Evolutionary conservation across 2,329 filamentous ascomycete genomes (phyloP).

Genomic region (Hortaea werneckii): DNA sequence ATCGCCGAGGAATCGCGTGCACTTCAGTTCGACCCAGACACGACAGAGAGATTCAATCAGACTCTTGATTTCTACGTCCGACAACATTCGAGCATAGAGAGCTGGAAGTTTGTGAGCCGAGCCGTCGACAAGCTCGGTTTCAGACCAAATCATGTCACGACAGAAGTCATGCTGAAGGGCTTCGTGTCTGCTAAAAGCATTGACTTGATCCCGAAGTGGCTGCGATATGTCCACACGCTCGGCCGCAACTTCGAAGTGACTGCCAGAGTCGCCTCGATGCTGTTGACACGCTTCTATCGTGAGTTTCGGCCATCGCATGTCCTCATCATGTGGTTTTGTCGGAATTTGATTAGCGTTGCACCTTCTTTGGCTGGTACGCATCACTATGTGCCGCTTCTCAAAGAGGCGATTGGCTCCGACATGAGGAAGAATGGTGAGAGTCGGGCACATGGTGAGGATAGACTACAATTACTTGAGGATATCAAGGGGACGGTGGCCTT

Average conservation of each 20-base stretch:
- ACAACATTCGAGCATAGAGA: constrained; percentile 13
- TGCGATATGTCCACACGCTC: constrained; percentile 9
- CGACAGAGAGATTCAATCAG: constrained; percentile 9
- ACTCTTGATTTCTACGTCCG: constrained; percentile 10
- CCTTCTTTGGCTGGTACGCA: constrained; percentile 9
- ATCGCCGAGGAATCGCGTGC: background rate
- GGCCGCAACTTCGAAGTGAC: constrained; percentile 12
- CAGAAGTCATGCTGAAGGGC: constrained; percentile 13
- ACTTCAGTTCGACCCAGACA: background rate
- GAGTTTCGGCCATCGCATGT: constrained; percentile 17
- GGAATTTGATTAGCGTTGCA: constrained; percentile 7
- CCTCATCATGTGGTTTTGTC: constrained; percentile 18
- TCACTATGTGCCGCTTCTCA: constrained; percentile 12
- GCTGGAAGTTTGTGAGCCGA: constrained; percentile 17
- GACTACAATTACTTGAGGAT: background rate
- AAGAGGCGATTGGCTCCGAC: constrained; percentile 18
- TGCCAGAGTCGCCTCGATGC: constrained; percentile 7
- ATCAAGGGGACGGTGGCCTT: background rate
- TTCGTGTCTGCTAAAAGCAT: constrained; percentile 12
- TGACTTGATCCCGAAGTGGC: constrained; percentile 17
- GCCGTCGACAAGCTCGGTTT: constrained; percentile 15
- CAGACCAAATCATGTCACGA: constrained; percentile 13
- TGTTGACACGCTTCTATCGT: constrained; percentile 18
- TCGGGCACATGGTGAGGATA: background rate
- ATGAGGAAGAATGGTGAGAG: constrained; percentile 11